Evolutionary conservation across 2,329 filamentous ascomycete species (phyloP).

Genomic region (Nectriaceae sp.): DNA sequence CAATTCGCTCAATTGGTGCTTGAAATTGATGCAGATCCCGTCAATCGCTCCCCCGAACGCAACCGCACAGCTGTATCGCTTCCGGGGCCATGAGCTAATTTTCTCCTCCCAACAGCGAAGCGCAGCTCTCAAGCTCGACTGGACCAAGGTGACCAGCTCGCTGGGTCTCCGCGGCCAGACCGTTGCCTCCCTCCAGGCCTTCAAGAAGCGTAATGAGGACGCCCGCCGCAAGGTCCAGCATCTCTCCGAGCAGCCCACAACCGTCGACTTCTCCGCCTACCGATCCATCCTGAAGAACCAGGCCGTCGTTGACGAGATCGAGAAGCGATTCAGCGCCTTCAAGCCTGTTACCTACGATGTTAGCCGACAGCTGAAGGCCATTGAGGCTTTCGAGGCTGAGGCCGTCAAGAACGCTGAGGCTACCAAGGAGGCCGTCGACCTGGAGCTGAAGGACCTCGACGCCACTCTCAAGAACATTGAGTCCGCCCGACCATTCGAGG

Average conservation of each 20-base stretch:
- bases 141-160: slow-evolving; percentile 90
- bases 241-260: slow-evolving; percentile 81
- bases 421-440: slow-evolving; percentile 94
- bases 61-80: slow-evolving; percentile 18
- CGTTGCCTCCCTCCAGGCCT: slow-evolving; percentile 84
- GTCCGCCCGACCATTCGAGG: slow-evolving; percentile 91
- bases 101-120: slow-evolving; percentile 69
- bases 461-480: slow-evolving; percentile 98
- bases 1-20: slow-evolving; percentile 31
- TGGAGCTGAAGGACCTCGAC: slow-evolving; percentile 90
- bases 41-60: slow-evolving; percentile 14
- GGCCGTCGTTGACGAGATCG: slow-evolving; percentile 92
- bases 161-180: slow-evolving; percentile 97
- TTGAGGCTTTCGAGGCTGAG: slow-evolving; percentile 96
- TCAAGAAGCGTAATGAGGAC: slow-evolving; percentile 99
- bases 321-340: slow-evolving; percentile 91
- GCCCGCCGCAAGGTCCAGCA: slow-evolving; percentile 88
- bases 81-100: slow-evolving; percentile 55
- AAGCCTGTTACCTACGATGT: slow-evolving; percentile 94
- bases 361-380: slow-evolving; percentile 91
- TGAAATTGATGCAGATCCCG: slow-evolving; percentile 18
- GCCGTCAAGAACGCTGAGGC: slow-evolving; percentile 95
- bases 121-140: slow-evolving; percentile 99
- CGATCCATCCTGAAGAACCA: slow-evolving; percentile 92
- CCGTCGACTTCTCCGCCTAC: slow-evolving; percentile 93